Percentiles rank a stretch among this genome's conserved stretches.
Conservation (phyloP, 495 filamentous ascomycete species). For the Penicilliopsis zonata region DNA sequence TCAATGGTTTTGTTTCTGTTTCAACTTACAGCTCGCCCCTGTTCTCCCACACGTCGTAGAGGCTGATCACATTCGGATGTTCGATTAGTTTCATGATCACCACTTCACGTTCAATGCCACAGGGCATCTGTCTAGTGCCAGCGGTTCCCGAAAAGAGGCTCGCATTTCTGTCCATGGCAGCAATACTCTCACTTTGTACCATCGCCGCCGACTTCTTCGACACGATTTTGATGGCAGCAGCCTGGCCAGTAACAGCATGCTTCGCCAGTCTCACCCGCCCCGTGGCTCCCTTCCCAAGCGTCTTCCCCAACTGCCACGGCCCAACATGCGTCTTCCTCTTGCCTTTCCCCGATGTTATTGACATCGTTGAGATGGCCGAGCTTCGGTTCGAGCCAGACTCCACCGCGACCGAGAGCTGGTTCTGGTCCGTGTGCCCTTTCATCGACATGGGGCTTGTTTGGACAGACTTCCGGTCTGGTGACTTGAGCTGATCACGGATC, state of each 20-base stretch:
- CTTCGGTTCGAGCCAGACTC: constrained; percentile 51
- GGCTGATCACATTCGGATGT: constrained; percentile 80
- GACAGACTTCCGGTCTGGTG: constrained; percentile 25
- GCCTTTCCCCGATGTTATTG: constrained; percentile 46
- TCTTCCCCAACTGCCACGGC: constrained; percentile 83
- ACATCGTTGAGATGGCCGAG: constrained; percentile 61
- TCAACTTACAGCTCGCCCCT: constrained; percentile 71
- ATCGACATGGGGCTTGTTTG: constrained; percentile 19
- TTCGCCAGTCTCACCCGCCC: constrained; percentile 72
- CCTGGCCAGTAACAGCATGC: constrained; percentile 59
- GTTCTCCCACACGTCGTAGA: constrained; percentile 97
- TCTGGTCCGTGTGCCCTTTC: constrained; percentile 33
- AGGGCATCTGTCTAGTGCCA: constrained; percentile 58
- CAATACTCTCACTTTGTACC: constrained; percentile 64
- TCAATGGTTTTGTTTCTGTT: not conserved
- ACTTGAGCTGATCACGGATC: constrained; percentile 15
- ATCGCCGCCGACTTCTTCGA: constrained; percentile 60
- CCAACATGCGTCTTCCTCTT: constrained; percentile 69
- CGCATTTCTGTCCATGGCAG: constrained; percentile 49
- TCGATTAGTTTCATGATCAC: constrained; percentile 93
- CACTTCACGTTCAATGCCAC: constrained; percentile 82
- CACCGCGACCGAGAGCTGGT: constrained; percentile 40
- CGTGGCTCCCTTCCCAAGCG: constrained; percentile 73
- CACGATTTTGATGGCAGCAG: constrained; percentile 90
- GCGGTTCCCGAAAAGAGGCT: constrained; percentile 21